Base-by-base conservation (phyloP, 75 land plant genomes). In the Adiantum capillusveneris region DNA sequence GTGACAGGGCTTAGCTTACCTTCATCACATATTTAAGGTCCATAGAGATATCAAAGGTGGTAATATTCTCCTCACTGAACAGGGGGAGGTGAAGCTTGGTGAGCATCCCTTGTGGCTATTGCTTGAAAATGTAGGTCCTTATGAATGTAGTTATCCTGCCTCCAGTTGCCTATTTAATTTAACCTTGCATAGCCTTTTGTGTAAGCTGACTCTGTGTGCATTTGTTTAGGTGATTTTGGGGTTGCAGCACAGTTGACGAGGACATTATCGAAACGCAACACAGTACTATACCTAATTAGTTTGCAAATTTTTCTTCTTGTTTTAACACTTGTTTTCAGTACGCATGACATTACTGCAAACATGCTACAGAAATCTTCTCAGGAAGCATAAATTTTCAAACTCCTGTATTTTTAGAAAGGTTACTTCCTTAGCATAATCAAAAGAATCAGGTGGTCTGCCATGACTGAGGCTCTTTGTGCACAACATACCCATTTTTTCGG, bases 1-100 rank as follows among this genome's bases (percentile, higher is more conserved):
- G 6, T 9, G 74, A 71, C 53, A 90, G 96, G 99, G 99, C 7
- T 70, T 95, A 28, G 71, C 88, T 20, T 95, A 95, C 63, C 72
- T 95, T 63, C 99, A 95, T 58, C 82, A 88, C 21, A 95, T 95
- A 44, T 90, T 80, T 77, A 95, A 95, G 57, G 99, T 95, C 28
- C 99, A 95, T 52, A 79, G 99, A 56, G 99, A 95, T 56, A 95
- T 95, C 18, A 95, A 95, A 71, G 97, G 99, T 58, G 99, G 99
- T 11, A 95, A 95, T 60, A 95, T 88, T 44, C 69, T 89, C 67
- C 79, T 89, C 25, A 86, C 90, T 39, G 95, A 89, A 31, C 95
- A 89, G 73, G 95, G 95, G 56, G 95, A 89, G 66, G 95, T 89
- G 52, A 89, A 89, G 75, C 78, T 89, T 50, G 95, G 95, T 75